A percentile compares a stretch with the other conserved stretches of the same genome.
Evolutionary conservation across 306 rosid species (phyloP).

Genomic region (Corylus avellana): DNA sequence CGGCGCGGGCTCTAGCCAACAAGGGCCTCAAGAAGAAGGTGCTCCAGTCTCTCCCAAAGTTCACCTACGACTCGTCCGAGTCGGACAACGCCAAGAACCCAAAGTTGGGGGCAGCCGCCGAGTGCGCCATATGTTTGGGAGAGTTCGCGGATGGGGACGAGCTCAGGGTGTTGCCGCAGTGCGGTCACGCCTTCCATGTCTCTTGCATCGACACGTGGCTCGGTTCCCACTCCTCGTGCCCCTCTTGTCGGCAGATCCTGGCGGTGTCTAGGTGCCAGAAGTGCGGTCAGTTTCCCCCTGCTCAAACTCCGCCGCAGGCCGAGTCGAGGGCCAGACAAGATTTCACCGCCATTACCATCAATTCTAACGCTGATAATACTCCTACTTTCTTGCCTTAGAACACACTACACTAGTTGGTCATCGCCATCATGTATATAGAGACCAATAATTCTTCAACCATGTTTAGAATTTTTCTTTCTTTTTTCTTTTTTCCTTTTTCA

Average conservation of each 20-base stretch:
- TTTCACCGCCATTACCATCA: slow-evolving; percentile 18
- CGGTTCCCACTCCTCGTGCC: slow-evolving; percentile 74
- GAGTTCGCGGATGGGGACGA: slow-evolving; percentile 65
- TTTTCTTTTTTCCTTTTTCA: neutral
- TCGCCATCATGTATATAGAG: neutral
- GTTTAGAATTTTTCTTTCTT: neutral
- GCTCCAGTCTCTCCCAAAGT: slow-evolving; percentile 69
- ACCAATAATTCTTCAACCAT: neutral
- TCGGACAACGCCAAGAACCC: slow-evolving; percentile 22
- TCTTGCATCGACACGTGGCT: slow-evolving; percentile 75
- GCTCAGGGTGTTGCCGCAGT: slow-evolving; percentile 73
- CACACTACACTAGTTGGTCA: neutral
- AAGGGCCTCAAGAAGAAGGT: slow-evolving; percentile 80
- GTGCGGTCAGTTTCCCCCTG: slow-evolving; percentile 67
- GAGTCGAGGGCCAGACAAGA: slow-evolving; percentile 34
- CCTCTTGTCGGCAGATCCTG: slow-evolving; percentile 67
- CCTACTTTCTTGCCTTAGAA: slow-evolving; percentile 47
- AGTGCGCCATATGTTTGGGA: slow-evolving; percentile 73
- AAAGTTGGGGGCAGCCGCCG: slow-evolving; percentile 56
- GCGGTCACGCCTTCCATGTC: slow-evolving; percentile 69
- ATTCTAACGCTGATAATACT: neutral
- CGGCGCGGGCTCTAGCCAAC: slow-evolving; percentile 47
- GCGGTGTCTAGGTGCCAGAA: slow-evolving; percentile 64
- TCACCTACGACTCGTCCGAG: slow-evolving; percentile 32
- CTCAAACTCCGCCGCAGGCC: slow-evolving; percentile 17